These are phyloP conservation scores for Mycena chlorophos DNA, from an alignment of 768 basidiomycete species.

Conservation along the genomic window DNA sequence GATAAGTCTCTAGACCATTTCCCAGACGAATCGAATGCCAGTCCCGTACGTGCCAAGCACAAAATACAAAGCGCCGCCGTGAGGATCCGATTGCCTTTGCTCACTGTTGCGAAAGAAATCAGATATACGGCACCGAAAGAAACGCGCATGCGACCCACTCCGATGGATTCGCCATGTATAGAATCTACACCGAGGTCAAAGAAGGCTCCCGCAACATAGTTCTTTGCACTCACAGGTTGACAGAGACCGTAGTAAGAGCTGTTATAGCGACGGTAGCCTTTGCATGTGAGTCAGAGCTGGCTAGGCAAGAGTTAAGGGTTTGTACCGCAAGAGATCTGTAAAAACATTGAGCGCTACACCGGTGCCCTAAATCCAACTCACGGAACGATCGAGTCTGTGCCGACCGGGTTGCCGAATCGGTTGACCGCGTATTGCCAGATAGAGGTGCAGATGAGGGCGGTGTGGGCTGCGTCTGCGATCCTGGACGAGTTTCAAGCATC, in stretches of 20 bases:
- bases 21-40: slow-evolving; percentile 11
- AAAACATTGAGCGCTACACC: too few relatives aligned
- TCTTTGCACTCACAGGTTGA: slow-evolving; percentile 24
- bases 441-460: slow-evolving; percentile 37
- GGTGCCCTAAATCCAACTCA: slow-evolving; percentile 32
- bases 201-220: neutral
- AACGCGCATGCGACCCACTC: slow-evolving; percentile 28
- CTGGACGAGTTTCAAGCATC: slow-evolving; percentile 18
- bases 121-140: neutral
- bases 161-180: slow-evolving; percentile 32
- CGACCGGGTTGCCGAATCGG: slow-evolving; percentile 25
- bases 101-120: neutral
- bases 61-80: too few relatives aligned
- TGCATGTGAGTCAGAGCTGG: too few relatives aligned
- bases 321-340: too few relatives aligned
- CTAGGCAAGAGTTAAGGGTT: too few relatives aligned
- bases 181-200: neutral
- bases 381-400: slow-evolving; percentile 40
- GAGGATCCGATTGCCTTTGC: neutral
- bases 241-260: slow-evolving; percentile 13
- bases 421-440: slow-evolving; percentile 42
- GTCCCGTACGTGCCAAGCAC: slow-evolving; percentile 15
- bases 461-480: slow-evolving; percentile 41
- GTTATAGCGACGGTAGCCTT: too few relatives aligned
- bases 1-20: slow-evolving; percentile 7